phyloP scores from a whole-genome alignment of 805 yeast genomes.

The Metschnikowia shivogae region DNA sequence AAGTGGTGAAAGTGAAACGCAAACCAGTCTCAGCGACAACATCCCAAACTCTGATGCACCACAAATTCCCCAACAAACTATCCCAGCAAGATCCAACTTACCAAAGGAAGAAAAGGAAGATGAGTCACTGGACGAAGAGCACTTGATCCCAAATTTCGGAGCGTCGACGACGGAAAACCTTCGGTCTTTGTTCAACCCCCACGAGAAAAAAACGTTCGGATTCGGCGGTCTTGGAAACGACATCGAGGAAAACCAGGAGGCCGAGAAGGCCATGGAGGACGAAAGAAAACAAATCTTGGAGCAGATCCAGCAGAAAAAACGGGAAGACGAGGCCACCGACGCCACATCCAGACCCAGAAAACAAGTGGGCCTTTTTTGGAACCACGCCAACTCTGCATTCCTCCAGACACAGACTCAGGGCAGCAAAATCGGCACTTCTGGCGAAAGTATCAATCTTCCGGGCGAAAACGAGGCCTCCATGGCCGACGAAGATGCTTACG shows the following conservation, averaged over 20 bases:
- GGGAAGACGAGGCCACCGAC: slow-evolving; percentile 27
- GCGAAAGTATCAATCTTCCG: slow-evolving; percentile 31
- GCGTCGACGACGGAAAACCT: slow-evolving; percentile 54
- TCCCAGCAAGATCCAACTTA: not conserved
- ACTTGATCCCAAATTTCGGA: slow-evolving; percentile 56
- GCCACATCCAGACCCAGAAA: slow-evolving; percentile 15
- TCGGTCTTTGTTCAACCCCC: slow-evolving; percentile 54
- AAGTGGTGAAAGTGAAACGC: slow-evolving; percentile 15
- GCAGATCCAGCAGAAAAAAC: slow-evolving; percentile 29
- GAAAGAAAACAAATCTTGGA: slow-evolving; percentile 25
- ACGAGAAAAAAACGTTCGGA: slow-evolving; percentile 25
- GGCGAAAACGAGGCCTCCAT: slow-evolving; percentile 28
- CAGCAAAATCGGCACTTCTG: slow-evolving; percentile 45
- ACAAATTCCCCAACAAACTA: not conserved
- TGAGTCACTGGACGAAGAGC: slow-evolving; percentile 28
- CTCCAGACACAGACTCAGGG: slow-evolving; percentile 80
- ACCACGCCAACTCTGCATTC: slow-evolving; percentile 83
- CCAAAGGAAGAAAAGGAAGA: not conserved
- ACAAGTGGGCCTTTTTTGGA: slow-evolving; percentile 63
- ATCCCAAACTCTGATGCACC: not conserved
- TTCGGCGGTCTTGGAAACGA: slow-evolving; percentile 34
- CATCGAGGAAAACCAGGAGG: slow-evolving; percentile 11
- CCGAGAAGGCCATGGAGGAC: slow-evolving; percentile 7
- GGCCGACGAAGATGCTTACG: slow-evolving; percentile 49
- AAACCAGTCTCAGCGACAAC: not conserved